Evolutionary conservation across 805 yeast species (phyloP).

Genomic region (Cephaloascus fragrans): DNA sequence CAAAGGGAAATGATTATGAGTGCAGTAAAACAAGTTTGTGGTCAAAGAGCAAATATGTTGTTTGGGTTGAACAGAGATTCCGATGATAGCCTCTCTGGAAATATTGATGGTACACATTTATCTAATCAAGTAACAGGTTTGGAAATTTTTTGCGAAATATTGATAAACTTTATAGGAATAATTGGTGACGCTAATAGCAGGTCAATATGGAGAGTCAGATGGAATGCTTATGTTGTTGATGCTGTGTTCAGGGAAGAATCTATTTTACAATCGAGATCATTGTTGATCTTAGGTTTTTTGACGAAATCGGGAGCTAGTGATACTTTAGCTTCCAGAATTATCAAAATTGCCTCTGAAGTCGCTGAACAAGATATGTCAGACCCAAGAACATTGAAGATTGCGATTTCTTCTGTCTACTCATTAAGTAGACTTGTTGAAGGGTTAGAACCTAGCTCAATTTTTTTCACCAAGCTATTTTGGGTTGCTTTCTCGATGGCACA

Average conservation of each 20-base stretch:
- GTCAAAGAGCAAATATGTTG: slow-evolving; percentile 59
- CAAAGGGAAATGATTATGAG: slow-evolving; percentile 32
- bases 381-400: slow-evolving; percentile 15
- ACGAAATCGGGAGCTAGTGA: slow-evolving; percentile 57
- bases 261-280: slow-evolving; percentile 56
- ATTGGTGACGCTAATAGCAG: slow-evolving; percentile 37
- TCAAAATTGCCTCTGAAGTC: slow-evolving; percentile 11
- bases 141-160: slow-evolving; percentile 47
- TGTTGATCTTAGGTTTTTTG: slow-evolving; percentile 60
- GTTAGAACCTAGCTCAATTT: slow-evolving; percentile 30
- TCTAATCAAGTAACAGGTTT: slow-evolving; percentile 35
- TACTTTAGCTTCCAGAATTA: slow-evolving; percentile 24
- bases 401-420: slow-evolving; percentile 31
- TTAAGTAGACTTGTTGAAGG: slow-evolving; percentile 40
- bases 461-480: slow-evolving; percentile 44
- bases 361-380: slow-evolving; percentile 13
- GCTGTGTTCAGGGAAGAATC: slow-evolving; percentile 49
- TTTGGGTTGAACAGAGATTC: slow-evolving; percentile 59
- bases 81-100: slow-evolving; percentile 22
- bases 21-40: slow-evolving; percentile 36
- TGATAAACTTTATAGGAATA: slow-evolving; percentile 41
- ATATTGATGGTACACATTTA: slow-evolving; percentile 22
- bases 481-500: slow-evolving; percentile 10
- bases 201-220: slow-evolving; percentile 50
- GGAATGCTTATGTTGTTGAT: slow-evolving; percentile 56